Percentiles rank a stretch among this genome's conserved stretches.
phyloP scores from a whole-genome alignment of 805 yeast genomes.

The Candida insectalens region DNA sequence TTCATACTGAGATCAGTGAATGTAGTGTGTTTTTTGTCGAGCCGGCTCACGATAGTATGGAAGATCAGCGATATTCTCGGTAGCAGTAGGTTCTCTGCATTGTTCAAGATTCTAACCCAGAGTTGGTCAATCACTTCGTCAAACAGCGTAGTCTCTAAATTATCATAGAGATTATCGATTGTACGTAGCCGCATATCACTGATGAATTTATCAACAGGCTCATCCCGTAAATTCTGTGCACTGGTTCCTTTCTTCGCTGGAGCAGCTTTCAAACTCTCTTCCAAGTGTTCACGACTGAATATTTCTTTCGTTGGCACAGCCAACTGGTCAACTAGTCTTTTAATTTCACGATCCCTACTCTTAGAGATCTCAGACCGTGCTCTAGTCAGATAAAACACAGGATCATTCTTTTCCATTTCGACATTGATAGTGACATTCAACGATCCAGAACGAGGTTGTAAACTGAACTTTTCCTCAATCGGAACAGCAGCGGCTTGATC shows the following conservation, averaged over 20 bases:
- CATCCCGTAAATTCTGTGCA: constrained; percentile 15
- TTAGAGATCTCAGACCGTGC: constrained; percentile 58
- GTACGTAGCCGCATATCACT: constrained; percentile 15
- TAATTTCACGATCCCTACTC: constrained; percentile 56
- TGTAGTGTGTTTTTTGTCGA: constrained; percentile 2
- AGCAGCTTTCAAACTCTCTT: constrained; percentile 13
- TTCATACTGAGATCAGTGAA: constrained; percentile 1
- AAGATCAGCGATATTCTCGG: constrained; percentile 38
- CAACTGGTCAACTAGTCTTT: constrained; percentile 65
- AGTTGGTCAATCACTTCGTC: constrained; percentile 34
- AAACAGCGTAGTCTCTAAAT: constrained; percentile 22
- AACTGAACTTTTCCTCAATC: constrained; percentile 12
- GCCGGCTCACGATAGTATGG: background rate
- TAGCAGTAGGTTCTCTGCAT: constrained; percentile 62
- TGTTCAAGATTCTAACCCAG: constrained; percentile 65
- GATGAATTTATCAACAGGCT: constrained; percentile 13
- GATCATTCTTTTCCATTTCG: constrained; percentile 74
- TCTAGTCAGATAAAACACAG: constrained; percentile 71
- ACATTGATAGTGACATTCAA: constrained; percentile 58
- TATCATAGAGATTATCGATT: constrained; percentile 18
- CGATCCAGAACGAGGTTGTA: constrained; percentile 38
- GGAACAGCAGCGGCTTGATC: constrained; percentile 7
- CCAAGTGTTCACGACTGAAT: constrained; percentile 25
- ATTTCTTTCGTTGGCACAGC: constrained; percentile 45
- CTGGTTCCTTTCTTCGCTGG: constrained; percentile 12